Base-by-base conservation (phyloP, 129 eudicot genomes). In the carrot (Daucus carota) region DNA sequence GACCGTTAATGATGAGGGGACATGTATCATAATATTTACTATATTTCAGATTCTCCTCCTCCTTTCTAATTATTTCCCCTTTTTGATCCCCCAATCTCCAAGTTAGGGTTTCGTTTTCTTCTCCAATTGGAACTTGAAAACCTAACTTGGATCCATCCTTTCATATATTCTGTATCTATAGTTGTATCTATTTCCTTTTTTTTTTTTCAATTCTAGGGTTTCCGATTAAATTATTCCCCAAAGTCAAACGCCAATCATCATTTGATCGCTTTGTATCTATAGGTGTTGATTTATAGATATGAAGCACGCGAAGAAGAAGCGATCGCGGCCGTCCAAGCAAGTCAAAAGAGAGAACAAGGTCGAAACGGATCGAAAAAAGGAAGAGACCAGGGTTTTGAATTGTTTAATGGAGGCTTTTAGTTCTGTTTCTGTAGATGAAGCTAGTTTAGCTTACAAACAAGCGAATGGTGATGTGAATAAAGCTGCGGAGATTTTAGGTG, bases 301-400 rank as follows among this genome's bases (percentile, higher is more conserved):
- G 97, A 91, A 85, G 88, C 87, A 91, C 28, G 42, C 85, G 80
- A 90, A 85, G 92, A 93, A 87, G 87, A 92, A 82, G 86, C 81
- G 90, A 59, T 83, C 84, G 0, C 66, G 79, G n/a, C 84, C 80
- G 29, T 66, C 86, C 28, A 84, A 77, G 28, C 82, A 78, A 28
- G 77, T 63, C 12, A 34, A 77, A 12, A 32, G 83, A 45, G 10
- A 32, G 33, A 79, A 73, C 54, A 74, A n/a, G 29, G 77, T 69
- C 29, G 46, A 5, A 1, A 8, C 65, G 2, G n/a, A 45, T 68
- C 80, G 16, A 24, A 79, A 40, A 36, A 72, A 47, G 14, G 83
- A 75, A 14, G 74, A 85, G 66, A 3, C 72, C 43, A 84, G 42
- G 81, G 85, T 77, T 74, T 59, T 87, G 77, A 80, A 71, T 70